Percentiles rank a stretch among this genome's conserved stretches.
Conservation (phyloP, 2,329 filamentous ascomycete species). For the Pseudomassariella vexata region DNA sequence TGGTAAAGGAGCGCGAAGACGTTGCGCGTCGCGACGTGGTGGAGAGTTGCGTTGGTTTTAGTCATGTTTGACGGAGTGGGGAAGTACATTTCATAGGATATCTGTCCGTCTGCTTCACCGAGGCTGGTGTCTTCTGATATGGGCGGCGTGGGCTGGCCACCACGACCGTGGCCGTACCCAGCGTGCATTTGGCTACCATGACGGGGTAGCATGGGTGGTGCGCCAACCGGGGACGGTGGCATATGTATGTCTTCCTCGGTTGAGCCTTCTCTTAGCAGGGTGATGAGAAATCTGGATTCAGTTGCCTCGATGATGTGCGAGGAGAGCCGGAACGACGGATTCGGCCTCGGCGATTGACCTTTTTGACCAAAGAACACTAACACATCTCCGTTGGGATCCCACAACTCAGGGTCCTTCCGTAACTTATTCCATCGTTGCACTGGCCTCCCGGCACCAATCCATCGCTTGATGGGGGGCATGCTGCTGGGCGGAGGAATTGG, state of each 20-base stretch:
- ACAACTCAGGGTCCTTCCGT: conserved; percentile 53
- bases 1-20: conserved; percentile 61
- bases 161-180: conserved; percentile 15
- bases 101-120: conserved; percentile 44
- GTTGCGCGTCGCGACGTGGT: conserved; percentile 63
- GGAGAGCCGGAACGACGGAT: conserved; percentile 50
- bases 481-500: conserved; percentile 28
- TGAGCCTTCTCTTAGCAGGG: conserved; percentile 45
- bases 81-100: conserved; percentile 60
- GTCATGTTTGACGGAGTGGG: conserved; percentile 45
- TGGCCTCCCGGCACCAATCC: conserved; percentile 43
- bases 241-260: conserved; percentile 40
- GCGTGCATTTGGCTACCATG: conserved; percentile 22
- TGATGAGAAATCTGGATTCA: conserved; percentile 47
- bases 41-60: conserved; percentile 42
- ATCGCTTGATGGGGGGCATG: conserved; percentile 42
- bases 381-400: conserved; percentile 56
- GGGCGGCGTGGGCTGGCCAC: conserved; percentile 35
- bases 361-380: conserved; percentile 48
- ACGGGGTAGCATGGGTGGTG: conserved; percentile 32
- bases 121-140: conserved; percentile 37
- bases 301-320: conserved; percentile 55
- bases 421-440: conserved; percentile 51
- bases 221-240: conserved; percentile 36
- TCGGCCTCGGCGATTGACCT: conserved; percentile 35